Evolutionary conservation across 1,284 basidiomycete species (phyloP), one percentile per base, ranked within the genome.

Genomic region (Sporisorium iseilematis-ciliati): DNA sequence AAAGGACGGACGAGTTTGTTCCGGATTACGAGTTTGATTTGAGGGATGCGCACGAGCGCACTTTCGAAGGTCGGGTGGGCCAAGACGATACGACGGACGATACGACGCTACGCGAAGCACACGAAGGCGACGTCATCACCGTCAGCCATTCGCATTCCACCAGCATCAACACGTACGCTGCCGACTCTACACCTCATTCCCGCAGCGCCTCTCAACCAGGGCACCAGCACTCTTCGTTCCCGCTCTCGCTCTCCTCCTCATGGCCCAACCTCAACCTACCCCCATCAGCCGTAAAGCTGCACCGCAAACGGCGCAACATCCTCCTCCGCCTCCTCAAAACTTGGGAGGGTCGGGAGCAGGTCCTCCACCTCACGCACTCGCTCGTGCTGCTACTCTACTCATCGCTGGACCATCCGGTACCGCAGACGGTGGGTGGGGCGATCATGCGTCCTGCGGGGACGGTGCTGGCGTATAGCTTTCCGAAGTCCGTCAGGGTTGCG

Each of bases 321-420:
- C 42, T 73, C n/a, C 40, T 75, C 2, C 52, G 55, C 7, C 45
- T 76, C 21, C 68, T 76, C 41, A 76, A 76, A 43, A 67, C 68
- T 1, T 71, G 68, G 61, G 65, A 76, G 25, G 74, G 74, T 2
- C 57, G 74, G 0, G 74, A 76, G 21, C 67, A 71, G 16, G 43
- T 71, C 10, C 45, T 71, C 4, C 74, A 76, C 8, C 56, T 76
- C 29, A 55, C 45, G 25, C 74, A 76, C 54, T 71, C 74, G 8
- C 46, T 76, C 23, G 56, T 76, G 16, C 68, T 76, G 18, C 33
- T 76, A 0, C 62, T 76, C 18, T 71, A 72, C 42, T 68, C 74
- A 1, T 58, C 68, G 6, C 49, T 76, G 11, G 57, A 72, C 33
- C 60, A 72, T 50, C 68, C 61, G 0, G 54, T 62, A 0, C 68